These are phyloP conservation scores for Ceratobasidium sp. DNA, from an alignment of 1,284 basidiomycete species.

Conservation along the genomic window DNA sequence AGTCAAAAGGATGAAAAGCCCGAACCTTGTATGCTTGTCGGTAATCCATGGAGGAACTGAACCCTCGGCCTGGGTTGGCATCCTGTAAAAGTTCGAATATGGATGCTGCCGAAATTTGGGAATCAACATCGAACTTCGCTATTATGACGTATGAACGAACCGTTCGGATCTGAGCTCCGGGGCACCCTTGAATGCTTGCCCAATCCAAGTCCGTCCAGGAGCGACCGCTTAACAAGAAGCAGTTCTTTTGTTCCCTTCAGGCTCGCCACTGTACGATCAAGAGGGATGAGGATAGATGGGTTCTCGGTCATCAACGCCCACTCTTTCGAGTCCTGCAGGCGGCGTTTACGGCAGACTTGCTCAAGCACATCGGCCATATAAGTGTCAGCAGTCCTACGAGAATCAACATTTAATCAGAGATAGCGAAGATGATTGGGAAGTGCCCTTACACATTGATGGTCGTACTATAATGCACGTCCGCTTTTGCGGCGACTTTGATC, in stretches of 20 bases:
- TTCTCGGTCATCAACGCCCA: conserved; percentile 87
- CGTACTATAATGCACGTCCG: conserved; percentile 85
- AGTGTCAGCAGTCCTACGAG: conserved; percentile 85
- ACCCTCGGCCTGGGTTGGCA: conserved; percentile 43
- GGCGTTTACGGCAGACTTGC: conserved; percentile 80
- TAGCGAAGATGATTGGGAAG: conserved; percentile 31
- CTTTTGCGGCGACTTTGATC: conserved; percentile 80
- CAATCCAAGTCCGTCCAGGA: conserved; percentile 73
- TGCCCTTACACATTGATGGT: conserved; percentile 85
- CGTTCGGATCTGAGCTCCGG: conserved; percentile 90
- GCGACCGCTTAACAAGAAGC: conserved; percentile 82
- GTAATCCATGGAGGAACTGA: conserved; percentile 42
- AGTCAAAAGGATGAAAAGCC: conserved; percentile 38
- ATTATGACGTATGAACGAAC: conserved; percentile 60
- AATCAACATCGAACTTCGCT: conserved; percentile 5
- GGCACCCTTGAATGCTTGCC: conserved; percentile 65
- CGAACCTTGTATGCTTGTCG: conserved; percentile 80
- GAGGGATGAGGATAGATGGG: conserved; percentile 85
- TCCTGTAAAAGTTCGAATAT: conserved; percentile 88
- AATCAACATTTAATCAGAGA: conserved; percentile 20
- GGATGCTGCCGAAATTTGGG: conserved; percentile 69
- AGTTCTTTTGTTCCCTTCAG: conserved; percentile 89
- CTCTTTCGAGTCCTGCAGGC: conserved; percentile 78
- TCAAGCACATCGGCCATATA: conserved; percentile 98
- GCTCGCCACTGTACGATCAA: conserved; percentile 96